Evolutionary conservation across 179 eudicot genomes (phyloP).

Genomic region (Camellia oleifera): DNA sequence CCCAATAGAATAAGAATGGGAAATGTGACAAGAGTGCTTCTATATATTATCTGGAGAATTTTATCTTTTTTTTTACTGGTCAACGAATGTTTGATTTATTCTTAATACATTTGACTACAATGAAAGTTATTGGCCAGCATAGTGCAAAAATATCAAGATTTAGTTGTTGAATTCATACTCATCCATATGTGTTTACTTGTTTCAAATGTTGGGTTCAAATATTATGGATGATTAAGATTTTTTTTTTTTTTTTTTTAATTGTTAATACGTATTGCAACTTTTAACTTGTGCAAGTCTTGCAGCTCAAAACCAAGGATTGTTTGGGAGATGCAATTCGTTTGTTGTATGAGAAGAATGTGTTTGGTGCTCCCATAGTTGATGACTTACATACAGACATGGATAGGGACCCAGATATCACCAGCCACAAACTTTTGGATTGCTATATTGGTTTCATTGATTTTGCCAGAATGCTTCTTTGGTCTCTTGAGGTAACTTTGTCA

Average conservation of each 20-base stretch:
- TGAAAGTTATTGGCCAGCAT: no score
- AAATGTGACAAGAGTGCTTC: no score
- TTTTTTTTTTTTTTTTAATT: neutral
- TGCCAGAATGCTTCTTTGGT: slow-evolving; percentile 47
- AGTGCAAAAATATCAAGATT: no score
- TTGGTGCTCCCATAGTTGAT: slow-evolving; percentile 36
- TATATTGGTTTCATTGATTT: slow-evolving; percentile 40
- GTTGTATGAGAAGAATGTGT: slow-evolving; percentile 35
- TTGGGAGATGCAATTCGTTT: slow-evolving; percentile 26
- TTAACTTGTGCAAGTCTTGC: slow-evolving; percentile 20
- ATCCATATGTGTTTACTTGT: no score
- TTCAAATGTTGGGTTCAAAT: no score
- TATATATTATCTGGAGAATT: no score
- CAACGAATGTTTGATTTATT: no score
- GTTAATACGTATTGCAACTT: neutral
- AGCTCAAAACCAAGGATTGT: slow-evolving; percentile 29
- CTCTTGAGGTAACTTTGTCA: slow-evolving; percentile 34
- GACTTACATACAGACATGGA: neutral
- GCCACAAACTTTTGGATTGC: slow-evolving; percentile 19
- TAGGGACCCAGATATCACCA: neutral
- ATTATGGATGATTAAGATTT: no score
- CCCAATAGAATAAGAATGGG: no score
- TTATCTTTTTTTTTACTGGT: neutral
- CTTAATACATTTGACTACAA: no score
- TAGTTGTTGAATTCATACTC: no score